phyloP scores from a whole-genome alignment of 805 yeast genomes.

The Cyberlindnera petersonii region DNA sequence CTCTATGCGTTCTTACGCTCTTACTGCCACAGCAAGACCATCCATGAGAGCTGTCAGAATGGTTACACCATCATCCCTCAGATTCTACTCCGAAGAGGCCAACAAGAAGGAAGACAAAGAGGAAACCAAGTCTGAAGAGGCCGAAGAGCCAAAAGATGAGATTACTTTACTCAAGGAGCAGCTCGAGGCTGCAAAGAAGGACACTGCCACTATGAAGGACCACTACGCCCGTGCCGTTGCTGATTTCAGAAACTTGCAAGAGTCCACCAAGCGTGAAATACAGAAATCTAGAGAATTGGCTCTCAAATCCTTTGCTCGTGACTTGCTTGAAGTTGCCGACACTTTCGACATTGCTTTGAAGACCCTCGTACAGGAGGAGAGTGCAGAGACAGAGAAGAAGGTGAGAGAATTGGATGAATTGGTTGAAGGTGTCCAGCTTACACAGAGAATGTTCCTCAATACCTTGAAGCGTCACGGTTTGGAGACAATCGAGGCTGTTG shows the following conservation, averaged over 20 bases:
- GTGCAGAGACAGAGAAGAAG: slow-evolving; percentile 24
- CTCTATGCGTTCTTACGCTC: too few relatives aligned
- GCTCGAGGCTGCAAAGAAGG: slow-evolving; percentile 24
- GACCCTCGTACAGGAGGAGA: slow-evolving; percentile 25
- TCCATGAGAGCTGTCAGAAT: slow-evolving; percentile 9
- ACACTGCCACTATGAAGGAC: slow-evolving; percentile 27
- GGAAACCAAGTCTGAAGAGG: slow-evolving; percentile 11
- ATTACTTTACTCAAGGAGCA: slow-evolving; percentile 18
- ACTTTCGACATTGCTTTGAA: slow-evolving; percentile 29
- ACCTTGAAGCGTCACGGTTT: slow-evolving; percentile 48
- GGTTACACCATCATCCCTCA: slow-evolving; percentile 10
- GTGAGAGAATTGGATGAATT: slow-evolving; percentile 43
- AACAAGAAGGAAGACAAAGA: slow-evolving; percentile 20
- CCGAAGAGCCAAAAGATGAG: slow-evolving; percentile 24
- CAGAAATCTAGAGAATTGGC: slow-evolving; percentile 29
- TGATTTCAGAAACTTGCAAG: slow-evolving; percentile 30
- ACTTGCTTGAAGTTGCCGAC: slow-evolving; percentile 27
- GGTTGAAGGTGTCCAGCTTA: slow-evolving; percentile 50
- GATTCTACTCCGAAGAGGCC: slow-evolving; percentile 29
- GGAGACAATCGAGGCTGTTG: slow-evolving; percentile 45
- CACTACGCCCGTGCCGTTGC: slow-evolving; percentile 27
- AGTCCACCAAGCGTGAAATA: slow-evolving; percentile 29
- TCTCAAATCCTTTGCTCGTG: slow-evolving; percentile 28
- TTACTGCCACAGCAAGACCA: slow-evolving; percentile 9
- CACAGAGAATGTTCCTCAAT: slow-evolving; percentile 45